Conservation (phyloP, 1,284 basidiomycete species). For the Stygiomarasmius scandens region DNA sequence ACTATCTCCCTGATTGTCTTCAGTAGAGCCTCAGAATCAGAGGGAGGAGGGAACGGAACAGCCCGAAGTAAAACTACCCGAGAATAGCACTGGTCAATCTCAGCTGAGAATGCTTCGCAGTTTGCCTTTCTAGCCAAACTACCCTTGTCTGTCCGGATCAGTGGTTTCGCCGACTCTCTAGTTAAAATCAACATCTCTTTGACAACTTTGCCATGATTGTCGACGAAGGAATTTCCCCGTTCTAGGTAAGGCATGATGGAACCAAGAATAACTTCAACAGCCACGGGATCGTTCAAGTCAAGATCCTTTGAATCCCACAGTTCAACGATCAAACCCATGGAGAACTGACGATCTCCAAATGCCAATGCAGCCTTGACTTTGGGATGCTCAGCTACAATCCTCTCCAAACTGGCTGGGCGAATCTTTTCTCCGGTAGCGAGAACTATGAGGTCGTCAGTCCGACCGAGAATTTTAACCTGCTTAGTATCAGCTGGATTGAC, state of each 20-base stretch:
- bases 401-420: conserved; percentile 33
- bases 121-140: conserved; percentile 15
- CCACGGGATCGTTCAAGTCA: conserved; percentile 8
- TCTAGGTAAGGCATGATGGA: conserved; percentile 30
- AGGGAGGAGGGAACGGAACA: conserved; percentile 21
- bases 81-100: conserved; percentile 33
- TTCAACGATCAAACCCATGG: conserved; percentile 40
- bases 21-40: conserved; percentile 18
- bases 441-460: conserved; percentile 39
- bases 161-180: conserved; percentile 5
- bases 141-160: conserved; percentile 14
- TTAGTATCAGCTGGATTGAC: conserved; percentile 29
- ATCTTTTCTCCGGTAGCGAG: conserved; percentile 42
- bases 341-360: conserved; percentile 36
- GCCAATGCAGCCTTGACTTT: conserved; percentile 37
- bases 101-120: conserved; percentile 29
- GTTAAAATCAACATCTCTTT: conserved; percentile 13
- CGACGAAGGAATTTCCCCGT: conserved; percentile 28
- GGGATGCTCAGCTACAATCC: conserved; percentile 33
- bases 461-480: conserved; percentile 32
- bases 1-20: conserved; percentile 22
- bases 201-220: conserved; percentile 4
- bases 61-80: conserved; percentile 20
- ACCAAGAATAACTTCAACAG: conserved; percentile 14
- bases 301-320: conserved; percentile 18